Percentiles rank a stretch among this genome's conserved stretches.
Conservation (phyloP, 306 rosid species). For the Argentina anserina region DNA sequence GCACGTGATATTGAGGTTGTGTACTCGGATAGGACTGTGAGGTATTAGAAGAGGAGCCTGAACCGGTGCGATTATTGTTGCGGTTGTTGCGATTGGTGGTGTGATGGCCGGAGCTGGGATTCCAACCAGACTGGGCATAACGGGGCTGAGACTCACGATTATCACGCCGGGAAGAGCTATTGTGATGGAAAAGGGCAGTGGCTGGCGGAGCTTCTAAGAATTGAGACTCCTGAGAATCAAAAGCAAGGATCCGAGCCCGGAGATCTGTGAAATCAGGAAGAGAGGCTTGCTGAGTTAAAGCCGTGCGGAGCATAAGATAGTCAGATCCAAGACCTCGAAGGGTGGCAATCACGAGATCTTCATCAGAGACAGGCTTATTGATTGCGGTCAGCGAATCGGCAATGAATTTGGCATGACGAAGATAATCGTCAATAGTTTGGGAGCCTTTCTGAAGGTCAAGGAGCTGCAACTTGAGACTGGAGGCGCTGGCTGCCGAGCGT, state of each 20-base stretch:
- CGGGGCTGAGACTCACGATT: no score
- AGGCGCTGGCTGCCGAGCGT: background rate
- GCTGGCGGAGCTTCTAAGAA: background rate
- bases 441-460: background rate
- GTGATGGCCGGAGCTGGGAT: no score
- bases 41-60: no score
- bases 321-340: background rate
- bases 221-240: background rate
- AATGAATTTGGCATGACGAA: no score
- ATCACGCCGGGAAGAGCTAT: no score
- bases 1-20: no score
- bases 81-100: no score
- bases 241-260: background rate
- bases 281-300: background rate
- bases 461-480: background rate
- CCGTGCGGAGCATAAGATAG: background rate
- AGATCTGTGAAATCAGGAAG: background rate
- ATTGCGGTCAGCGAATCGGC: background rate
- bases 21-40: no score
- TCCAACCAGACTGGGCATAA: no score
- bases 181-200: background rate
- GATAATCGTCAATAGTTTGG: background rate
- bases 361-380: background rate
- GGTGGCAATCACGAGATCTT: background rate
- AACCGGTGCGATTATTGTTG: no score